Evolutionary conservation across 371 early-diverging fungal species (phyloP).

Genomic region (Saksenaea vasiformis): DNA sequence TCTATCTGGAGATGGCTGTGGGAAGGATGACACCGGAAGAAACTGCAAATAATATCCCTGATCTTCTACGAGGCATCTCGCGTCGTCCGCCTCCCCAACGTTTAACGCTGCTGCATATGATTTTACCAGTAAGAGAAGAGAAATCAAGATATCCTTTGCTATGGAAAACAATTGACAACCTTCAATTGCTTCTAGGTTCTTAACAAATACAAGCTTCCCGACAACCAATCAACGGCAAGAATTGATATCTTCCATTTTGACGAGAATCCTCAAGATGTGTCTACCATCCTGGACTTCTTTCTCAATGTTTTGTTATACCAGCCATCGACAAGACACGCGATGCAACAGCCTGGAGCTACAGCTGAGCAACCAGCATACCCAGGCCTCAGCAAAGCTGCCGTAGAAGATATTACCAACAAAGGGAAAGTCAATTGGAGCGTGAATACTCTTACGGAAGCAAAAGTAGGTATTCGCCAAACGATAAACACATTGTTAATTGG

Average conservation of each 20-base stretch:
- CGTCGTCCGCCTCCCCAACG: conserved; percentile 59
- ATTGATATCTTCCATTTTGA: conserved; percentile 60
- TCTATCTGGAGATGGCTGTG: conserved; percentile 78
- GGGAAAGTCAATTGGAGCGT: conserved; percentile 68
- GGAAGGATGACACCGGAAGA: conserved; percentile 45
- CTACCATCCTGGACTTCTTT: conserved; percentile 58
- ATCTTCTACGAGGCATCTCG: conserved; percentile 60
- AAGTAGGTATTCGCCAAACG: conserved; percentile 22
- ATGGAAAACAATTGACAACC: neutral
- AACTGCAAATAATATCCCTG: conserved; percentile 50
- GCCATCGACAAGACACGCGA: conserved; percentile 22
- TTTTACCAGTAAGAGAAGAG: conserved; percentile 57
- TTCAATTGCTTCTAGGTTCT: conserved; percentile 42
- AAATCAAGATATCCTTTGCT: neutral
- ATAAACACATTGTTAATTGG: neutral
- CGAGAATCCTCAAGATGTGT: conserved; percentile 53
- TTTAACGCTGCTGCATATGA: conserved; percentile 62
- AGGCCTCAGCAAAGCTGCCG: conserved; percentile 53
- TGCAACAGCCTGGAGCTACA: conserved; percentile 13
- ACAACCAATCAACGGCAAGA: conserved; percentile 44
- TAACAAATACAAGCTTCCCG: conserved; percentile 52
- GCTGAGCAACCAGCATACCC: conserved; percentile 16
- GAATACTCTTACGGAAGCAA: conserved; percentile 41
- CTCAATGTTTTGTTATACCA: conserved; percentile 72
- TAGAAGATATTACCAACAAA: conserved; percentile 63